These are phyloP conservation scores for Phyllostachys edulis DNA, from an alignment of 176 grass and related monocot genomes.

Conservation along the genomic window DNA sequence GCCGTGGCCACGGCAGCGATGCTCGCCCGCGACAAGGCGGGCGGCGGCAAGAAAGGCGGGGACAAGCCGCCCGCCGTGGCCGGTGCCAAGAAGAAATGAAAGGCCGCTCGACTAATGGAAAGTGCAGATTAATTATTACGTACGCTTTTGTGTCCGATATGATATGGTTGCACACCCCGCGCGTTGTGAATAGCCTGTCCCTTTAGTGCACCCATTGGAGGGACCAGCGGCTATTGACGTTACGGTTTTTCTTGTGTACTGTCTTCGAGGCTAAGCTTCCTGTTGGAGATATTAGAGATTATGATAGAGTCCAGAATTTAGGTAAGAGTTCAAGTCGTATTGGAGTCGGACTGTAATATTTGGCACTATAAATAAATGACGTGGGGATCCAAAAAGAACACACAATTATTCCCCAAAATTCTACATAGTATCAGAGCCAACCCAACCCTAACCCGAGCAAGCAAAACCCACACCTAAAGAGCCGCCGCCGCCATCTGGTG, in stretches of 20 bases:
- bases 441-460: too few species aligned
- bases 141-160: background rate
- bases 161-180: background rate
- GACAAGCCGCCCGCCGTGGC: background rate
- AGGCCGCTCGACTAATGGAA: too few species aligned
- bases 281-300: too few species aligned
- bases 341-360: too few species aligned
- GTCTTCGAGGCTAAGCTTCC: background rate
- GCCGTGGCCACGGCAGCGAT: slow-evolving; percentile 10
- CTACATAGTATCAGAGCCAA: too few species aligned
- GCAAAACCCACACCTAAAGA: too few species aligned
- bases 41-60: background rate
- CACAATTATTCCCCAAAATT: too few species aligned
- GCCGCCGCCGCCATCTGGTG: too few species aligned
- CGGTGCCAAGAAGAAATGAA: slow-evolving; percentile 17
- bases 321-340: too few species aligned
- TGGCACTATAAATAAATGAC: too few species aligned
- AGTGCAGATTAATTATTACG: background rate
- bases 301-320: too few species aligned
- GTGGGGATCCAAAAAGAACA: too few species aligned
- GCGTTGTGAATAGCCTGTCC: background rate
- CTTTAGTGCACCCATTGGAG: background rate
- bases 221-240: background rate
- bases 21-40: background rate
- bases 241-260: background rate